Base-by-base conservation (phyloP, 139 green algal species). In the Chlamydomonas sp. region DNA sequence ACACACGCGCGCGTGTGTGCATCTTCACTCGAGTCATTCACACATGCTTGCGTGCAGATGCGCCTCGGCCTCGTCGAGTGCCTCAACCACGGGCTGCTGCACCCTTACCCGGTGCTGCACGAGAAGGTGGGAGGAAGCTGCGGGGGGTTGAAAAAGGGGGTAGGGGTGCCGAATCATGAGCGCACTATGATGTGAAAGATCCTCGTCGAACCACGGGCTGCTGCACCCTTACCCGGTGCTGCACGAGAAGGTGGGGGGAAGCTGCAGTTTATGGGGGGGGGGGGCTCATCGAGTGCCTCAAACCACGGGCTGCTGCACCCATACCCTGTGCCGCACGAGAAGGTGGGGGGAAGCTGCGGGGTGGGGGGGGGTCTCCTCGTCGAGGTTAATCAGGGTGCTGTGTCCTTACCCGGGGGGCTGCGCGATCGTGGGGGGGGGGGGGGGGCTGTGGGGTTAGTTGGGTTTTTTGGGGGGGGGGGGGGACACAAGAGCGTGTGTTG, bases 251-350 rank as follows among this genome's bases (percentile, higher is more conserved):
- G 37, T 43, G 1, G 84, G 48, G 81, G n/a, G n/a, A n/a, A n/a
- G n/a, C n/a, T n/a, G n/a, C n/a, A n/a, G n/a, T 90, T 2, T 84
- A 81, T 28, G 89, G 96, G 76, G 65, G 65, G 61, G 31, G 60
- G 16, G n/a, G 8, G n/a, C 8, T 24, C 8, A 26, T 28, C 8
- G 57, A 64, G n/a, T n/a, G n/a, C n/a, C n/a, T n/a, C n/a, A n/a
- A 92, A 87, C 66, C 92, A 98, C 79, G 88, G 90, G 34, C 86
- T 99, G 61, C 76, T 99, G 73, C 78, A 94, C 67, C 73, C 90
- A 3, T 99, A 97, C 85, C 94, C 95, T 26, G 95, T 99, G 60
- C 78, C 96, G 62, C 88, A 96, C 71, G 94, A 98, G 81, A 97
- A 96, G 83, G 37, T 43, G 1, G 84, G 48, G 81, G n/a, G n/a